Evolutionary conservation across 2,329 filamentous ascomycete genomes (phyloP), one percentile per base, ranked within the genome.

Genomic region (Xylariomycetidae sp.): DNA sequence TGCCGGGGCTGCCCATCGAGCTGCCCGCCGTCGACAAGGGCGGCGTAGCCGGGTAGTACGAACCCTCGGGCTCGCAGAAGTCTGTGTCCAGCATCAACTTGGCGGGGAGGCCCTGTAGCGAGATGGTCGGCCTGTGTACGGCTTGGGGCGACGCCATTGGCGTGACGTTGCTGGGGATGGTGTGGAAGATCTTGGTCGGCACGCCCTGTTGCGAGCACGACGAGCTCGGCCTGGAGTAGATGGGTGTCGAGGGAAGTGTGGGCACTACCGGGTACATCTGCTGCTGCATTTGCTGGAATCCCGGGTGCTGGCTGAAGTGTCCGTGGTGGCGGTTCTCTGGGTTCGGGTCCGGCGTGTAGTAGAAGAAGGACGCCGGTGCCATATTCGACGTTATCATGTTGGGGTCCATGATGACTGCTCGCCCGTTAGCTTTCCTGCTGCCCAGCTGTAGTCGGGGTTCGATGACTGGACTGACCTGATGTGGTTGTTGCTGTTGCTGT

Each of bases 1-100:
- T 82, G 42, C 82, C 82, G 32, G 90, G 87, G 71, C 87, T 95
- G 67, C 85, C 87, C 52, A 87, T 82, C 36, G 76, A 79, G 69
- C 88, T 95, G 46, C 84, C 83, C 19, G 86, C 82, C 3, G 84
- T 81, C 16, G 89, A 95, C 50, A 95, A 72, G 28, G 88, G 84
- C 30, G 89, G 89, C 14, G 89, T 95, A 6, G 86, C 80, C 20
- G 89, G 89, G 54, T 85, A 86, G 62, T 81, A 85, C 45, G 78
- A 73, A 48, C 69, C 61, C 38, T 82, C 76, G 19, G 64, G 61
- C 48, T 79, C 72, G 49, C 70, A 65, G 41, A 84, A 74, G 48
- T 88, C 82, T 12, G 85, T 86, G 60, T 94, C 84, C 44, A 94
- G 64, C 51, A 87, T 70, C 46, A 75, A 62, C 61, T 60, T 74